These are phyloP conservation scores for Periconia sp. DNA, from an alignment of 2,329 filamentous ascomycete genomes.

Conservation along the genomic window DNA sequence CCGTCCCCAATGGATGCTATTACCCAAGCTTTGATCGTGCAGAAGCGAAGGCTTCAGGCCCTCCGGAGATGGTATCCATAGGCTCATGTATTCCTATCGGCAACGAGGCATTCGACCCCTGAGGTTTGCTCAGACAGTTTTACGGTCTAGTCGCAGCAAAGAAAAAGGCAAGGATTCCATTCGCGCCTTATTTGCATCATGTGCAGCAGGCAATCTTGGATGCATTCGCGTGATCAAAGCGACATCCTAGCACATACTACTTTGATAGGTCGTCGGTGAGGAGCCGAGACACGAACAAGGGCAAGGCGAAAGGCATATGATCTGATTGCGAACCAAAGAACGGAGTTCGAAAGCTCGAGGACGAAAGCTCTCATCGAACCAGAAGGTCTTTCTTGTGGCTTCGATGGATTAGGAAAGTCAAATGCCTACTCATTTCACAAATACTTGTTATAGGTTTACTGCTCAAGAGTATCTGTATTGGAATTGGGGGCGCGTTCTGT, in stretches of 20 bases:
- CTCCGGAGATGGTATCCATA: not conserved
- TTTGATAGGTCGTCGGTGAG: not conserved
- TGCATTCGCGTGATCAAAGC: not conserved
- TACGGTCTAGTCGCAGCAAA: not conserved
- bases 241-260: not conserved
- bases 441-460: not conserved
- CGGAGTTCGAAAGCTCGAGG: no score
- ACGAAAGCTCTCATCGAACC: no score
- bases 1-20: not conserved
- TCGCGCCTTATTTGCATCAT: not conserved
- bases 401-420: not conserved
- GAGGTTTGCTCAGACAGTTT: not conserved
- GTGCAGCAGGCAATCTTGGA: not conserved
- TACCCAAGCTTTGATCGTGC: not conserved
- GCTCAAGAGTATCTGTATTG: not conserved
- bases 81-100: not conserved
- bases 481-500: not conserved
- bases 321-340: no score
- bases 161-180: not conserved
- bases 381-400: not conserved
- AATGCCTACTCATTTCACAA: not conserved
- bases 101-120: not conserved
- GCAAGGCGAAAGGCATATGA: not conserved
- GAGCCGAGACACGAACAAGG: not conserved
- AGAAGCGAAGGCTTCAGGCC: not conserved